These are phyloP conservation scores for Monosporozyma siamensis DNA, from an alignment of 805 yeast genomes.

Conservation along the genomic window DNA sequence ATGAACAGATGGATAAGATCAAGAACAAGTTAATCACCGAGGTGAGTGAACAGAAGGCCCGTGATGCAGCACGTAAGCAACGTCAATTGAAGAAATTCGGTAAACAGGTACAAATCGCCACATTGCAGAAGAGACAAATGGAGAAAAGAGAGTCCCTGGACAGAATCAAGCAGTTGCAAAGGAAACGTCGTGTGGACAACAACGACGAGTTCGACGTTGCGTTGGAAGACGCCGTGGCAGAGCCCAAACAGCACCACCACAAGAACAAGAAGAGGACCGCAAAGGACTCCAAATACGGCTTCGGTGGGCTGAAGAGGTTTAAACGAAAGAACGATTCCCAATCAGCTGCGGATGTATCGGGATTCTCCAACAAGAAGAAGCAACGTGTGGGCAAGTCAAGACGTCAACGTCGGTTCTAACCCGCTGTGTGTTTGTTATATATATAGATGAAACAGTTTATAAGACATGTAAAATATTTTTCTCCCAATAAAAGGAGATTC, in stretches of 20 bases:
- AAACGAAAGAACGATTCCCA: conserved; percentile 63
- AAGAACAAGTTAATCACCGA: conserved; percentile 73
- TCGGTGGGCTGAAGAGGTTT: conserved; percentile 70
- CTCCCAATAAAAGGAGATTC: too few relatives aligned
- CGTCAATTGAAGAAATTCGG: conserved; percentile 94
- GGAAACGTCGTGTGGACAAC: conserved; percentile 74
- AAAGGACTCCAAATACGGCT: conserved; percentile 65
- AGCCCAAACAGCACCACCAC: too few relatives aligned
- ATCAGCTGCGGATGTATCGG: conserved; percentile 57
- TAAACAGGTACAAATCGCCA: conserved; percentile 91
- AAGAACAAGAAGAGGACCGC: conserved; percentile 38
- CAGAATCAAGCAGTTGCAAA: conserved; percentile 81
- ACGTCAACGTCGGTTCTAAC: conserved; percentile 32
- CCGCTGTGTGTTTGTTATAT: too few relatives aligned
- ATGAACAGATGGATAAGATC: conserved; percentile 94
- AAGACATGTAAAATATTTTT: too few relatives aligned
- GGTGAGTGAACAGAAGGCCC: conserved; percentile 75
- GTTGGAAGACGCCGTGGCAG: conserved; percentile 80
- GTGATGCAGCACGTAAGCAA: conserved; percentile 89
- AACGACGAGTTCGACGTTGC: conserved; percentile 73
- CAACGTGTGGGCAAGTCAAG: conserved; percentile 43
- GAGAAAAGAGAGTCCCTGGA: conserved; percentile 87
- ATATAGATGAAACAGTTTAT: too few relatives aligned
- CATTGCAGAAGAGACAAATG: conserved; percentile 86
- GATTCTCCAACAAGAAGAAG: conserved; percentile 43